These are phyloP conservation scores for Alternaria hordeiaustralica DNA, from an alignment of 2,329 filamentous ascomycete genomes.

Conservation along the genomic window DNA sequence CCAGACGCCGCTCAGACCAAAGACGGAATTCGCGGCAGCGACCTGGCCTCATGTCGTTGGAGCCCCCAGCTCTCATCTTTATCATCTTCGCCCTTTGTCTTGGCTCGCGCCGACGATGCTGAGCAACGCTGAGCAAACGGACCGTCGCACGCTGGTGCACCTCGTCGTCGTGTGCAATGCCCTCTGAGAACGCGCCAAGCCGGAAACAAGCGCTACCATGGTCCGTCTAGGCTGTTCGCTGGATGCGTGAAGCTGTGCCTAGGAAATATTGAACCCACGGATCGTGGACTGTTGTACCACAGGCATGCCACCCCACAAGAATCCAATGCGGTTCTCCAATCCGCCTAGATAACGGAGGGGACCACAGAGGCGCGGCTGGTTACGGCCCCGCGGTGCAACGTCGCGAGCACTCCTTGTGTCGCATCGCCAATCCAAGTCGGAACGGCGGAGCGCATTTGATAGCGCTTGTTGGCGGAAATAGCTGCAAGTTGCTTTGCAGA, in stretches of 20 bases:
- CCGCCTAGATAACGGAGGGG: constrained; percentile 1
- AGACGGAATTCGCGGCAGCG: constrained; percentile 39
- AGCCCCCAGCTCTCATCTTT: constrained; percentile 2
- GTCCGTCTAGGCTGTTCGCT: constrained; percentile 29
- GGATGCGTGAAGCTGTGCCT: constrained; percentile 7
- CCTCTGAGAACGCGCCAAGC: constrained; percentile 2
- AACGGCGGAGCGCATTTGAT: constrained; percentile 3
- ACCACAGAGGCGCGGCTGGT: constrained; percentile 3
- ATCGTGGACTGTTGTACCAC: constrained; percentile 9
- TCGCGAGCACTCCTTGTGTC: constrained; percentile 4
- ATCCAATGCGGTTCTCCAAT: constrained; percentile 1
- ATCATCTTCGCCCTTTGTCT: constrained; percentile 4
- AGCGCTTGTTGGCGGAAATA: constrained; percentile 20
- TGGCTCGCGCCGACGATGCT: constrained; percentile 16
- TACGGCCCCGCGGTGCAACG: constrained; percentile 10
- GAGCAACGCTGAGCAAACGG: constrained; percentile 12
- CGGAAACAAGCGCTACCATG: constrained; percentile 14
- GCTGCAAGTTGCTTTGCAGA: constrained; percentile 11
- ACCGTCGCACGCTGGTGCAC: not conserved
- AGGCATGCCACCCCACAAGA: constrained; percentile 9
- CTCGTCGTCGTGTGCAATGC: constrained; percentile 1
- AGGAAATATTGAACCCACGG: constrained; percentile 8
- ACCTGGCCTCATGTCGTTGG: constrained; percentile 6
- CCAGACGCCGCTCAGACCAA: constrained; percentile 26
- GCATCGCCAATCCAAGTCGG: constrained; percentile 1